Conservation (phyloP, 2,329 filamentous ascomycete species). For the Lasiodiplodia hormozganensis region DNA sequence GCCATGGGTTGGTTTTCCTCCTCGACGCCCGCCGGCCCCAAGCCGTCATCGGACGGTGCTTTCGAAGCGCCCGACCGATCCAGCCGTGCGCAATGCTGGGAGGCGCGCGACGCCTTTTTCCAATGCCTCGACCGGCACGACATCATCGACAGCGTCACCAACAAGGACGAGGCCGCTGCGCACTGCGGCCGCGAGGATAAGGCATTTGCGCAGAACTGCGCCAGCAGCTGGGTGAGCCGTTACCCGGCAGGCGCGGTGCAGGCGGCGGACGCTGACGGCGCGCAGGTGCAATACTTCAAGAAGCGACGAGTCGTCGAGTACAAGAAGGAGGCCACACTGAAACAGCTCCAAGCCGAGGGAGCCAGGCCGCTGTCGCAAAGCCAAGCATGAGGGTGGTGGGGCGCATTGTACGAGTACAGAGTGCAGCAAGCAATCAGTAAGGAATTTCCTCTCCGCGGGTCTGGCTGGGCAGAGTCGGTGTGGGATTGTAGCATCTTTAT, state of each 20-base stretch:
- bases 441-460: conserved; percentile 5
- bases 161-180: conserved; percentile 59
- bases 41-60: conserved; percentile 57
- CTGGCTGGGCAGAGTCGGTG: conserved; percentile 19
- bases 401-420: conserved; percentile 26
- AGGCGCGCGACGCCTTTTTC: conserved; percentile 87
- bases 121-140: conserved; percentile 80
- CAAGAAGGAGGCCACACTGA: conserved; percentile 80
- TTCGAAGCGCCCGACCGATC: conserved; percentile 83
- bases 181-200: conserved; percentile 65
- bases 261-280: conserved; percentile 11
- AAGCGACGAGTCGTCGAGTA: conserved; percentile 92
- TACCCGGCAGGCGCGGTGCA: background rate
- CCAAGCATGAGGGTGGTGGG: conserved; percentile 17
- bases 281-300: conserved; percentile 94
- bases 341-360: conserved; percentile 72
- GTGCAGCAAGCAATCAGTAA: conserved; percentile 25
- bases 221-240: conserved; percentile 78
- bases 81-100: conserved; percentile 86
- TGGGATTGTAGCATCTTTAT: conserved; percentile 23
- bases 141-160: conserved; percentile 76
- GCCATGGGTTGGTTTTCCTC: conserved; percentile 63
- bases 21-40: conserved; percentile 45
- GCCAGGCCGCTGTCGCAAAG: conserved; percentile 63
- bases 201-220: conserved; percentile 84